Conservation (phyloP, 2,329 filamentous ascomycete species). For the Ophiostoma piceae region DNA sequence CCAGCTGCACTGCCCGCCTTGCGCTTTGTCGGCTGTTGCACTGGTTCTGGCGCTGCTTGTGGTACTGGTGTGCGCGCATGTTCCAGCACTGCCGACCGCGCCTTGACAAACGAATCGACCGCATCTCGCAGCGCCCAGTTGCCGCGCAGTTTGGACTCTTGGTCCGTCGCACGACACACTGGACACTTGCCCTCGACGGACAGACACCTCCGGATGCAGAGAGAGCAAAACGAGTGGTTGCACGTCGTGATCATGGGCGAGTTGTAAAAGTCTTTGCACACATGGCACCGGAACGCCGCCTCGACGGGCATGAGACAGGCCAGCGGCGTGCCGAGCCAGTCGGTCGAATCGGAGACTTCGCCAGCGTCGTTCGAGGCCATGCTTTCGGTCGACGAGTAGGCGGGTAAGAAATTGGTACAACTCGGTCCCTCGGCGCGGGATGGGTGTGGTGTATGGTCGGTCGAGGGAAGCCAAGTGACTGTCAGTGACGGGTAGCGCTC, state of each 20-base stretch:
- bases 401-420: background rate
- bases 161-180: conserved; percentile 69
- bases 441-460: background rate
- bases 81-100: conserved; percentile 57
- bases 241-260: conserved; percentile 95
- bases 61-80: conserved; percentile 48
- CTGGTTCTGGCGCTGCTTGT: background rate
- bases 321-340: conserved; percentile 72
- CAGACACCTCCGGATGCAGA: conserved; percentile 86
- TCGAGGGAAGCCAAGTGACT: background rate
- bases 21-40: conserved; percentile 43
- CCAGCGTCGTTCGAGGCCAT: conserved; percentile 13
- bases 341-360: conserved; percentile 69
- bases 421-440: background rate
- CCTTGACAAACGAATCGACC: conserved; percentile 68
- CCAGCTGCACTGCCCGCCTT: conserved; percentile 39
- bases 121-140: conserved; percentile 84
- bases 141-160: conserved; percentile 76
- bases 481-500: background rate
- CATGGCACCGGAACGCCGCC: conserved; percentile 82
- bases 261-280: conserved; percentile 96
- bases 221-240: conserved; percentile 91
- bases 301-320: conserved; percentile 66
- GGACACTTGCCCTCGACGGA: conserved; percentile 83
- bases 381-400: background rate